These are phyloP conservation scores for Brassica juncea DNA, from an alignment of 345 rosid species.

Conservation along the genomic window DNA sequence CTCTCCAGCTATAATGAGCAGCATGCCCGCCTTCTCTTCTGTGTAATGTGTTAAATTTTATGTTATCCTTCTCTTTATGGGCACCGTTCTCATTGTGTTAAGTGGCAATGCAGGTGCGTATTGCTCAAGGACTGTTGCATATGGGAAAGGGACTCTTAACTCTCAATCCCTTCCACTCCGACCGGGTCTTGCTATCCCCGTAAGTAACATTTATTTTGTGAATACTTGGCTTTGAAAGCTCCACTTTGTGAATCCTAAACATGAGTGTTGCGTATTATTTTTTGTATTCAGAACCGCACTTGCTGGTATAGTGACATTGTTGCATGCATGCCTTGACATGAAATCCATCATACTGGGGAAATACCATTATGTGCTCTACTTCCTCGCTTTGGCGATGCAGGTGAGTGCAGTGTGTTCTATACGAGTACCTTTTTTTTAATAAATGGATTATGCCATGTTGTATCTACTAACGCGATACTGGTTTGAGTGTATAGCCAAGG, in stretches of 20 bases:
- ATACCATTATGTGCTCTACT: constrained; percentile 87
- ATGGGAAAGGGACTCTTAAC: constrained; percentile 93
- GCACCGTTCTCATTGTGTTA: neutral
- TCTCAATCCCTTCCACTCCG: constrained; percentile 91
- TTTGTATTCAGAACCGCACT: constrained; percentile 66
- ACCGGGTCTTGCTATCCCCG: constrained; percentile 88
- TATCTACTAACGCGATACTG: neutral
- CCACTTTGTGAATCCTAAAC: neutral
- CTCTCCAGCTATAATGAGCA: neutral
- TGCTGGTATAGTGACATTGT: constrained; percentile 77
- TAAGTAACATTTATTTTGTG: constrained; percentile 42
- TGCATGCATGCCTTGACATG: constrained; percentile 93
- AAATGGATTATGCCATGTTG: neutral
- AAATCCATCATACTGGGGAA: constrained; percentile 79
- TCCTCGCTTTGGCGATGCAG: constrained; percentile 95
- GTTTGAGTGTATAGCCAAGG: constrained; percentile 68
- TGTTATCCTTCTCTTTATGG: neutral
- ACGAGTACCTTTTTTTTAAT: neutral
- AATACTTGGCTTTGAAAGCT: neutral
- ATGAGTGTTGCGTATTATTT: neutral
- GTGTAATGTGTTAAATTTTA: neutral
- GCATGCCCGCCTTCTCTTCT: neutral
- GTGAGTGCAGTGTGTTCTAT: constrained; percentile 38
- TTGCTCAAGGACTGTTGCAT: constrained; percentile 96
- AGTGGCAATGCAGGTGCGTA: constrained; percentile 69